Conservation (phyloP, 495 filamentous ascomycete species). For the Astrothelium macrocarpum region DNA sequence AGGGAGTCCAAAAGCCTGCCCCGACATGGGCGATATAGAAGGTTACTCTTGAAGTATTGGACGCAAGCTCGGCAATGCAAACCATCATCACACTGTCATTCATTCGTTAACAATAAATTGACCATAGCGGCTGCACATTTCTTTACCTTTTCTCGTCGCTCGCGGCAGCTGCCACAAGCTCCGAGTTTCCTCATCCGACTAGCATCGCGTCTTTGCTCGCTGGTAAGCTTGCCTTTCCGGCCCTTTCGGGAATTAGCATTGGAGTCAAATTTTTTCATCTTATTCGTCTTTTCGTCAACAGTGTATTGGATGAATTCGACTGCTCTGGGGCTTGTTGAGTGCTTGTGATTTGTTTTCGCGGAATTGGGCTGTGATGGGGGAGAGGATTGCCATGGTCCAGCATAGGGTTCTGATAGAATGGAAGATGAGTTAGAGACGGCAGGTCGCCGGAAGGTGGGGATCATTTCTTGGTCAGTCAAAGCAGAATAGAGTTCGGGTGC, state of each 20-base stretch:
- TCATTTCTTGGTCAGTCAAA: neutral
- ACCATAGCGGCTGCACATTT: neutral
- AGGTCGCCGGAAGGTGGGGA: neutral
- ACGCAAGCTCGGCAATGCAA: neutral
- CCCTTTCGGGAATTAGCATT: neutral
- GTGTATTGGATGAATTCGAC: conserved; percentile 1
- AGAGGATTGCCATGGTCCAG: neutral
- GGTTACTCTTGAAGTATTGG: neutral
- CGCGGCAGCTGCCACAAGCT: neutral
- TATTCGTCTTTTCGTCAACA: neutral
- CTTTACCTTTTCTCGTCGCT: neutral
- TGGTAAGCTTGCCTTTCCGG: neutral
- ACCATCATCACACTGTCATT: neutral
- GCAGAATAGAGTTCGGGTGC: neutral
- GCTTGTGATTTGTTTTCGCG: neutral
- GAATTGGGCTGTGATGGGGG: neutral
- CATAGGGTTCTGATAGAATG: neutral
- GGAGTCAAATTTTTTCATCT: conserved; percentile 1
- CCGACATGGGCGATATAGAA: neutral
- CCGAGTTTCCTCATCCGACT: neutral
- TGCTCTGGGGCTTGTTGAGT: neutral
- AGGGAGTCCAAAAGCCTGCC: neutral
- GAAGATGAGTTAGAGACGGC: neutral
- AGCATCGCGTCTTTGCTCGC: neutral
- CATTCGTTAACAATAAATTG: neutral